Conservation (phyloP, 2,329 filamentous ascomycete genomes). For the Pseudogymnoascus sp. region DNA sequence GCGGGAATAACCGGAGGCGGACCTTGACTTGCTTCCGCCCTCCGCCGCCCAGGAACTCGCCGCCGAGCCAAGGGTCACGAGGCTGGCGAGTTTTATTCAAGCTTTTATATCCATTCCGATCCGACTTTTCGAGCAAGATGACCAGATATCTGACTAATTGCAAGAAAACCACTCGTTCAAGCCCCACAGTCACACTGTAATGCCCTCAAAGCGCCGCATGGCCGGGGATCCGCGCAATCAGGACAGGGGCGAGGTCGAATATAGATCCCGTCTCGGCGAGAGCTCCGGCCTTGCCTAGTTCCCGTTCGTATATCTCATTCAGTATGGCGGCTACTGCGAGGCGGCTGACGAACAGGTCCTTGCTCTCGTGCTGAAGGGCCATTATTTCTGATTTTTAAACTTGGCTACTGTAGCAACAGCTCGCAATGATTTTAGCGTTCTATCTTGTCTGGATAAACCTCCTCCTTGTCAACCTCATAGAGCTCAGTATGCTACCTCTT, state of each 20-base stretch:
- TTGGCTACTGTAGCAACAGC: too few relatives aligned
- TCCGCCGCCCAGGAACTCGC: not conserved
- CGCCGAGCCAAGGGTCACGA: not conserved
- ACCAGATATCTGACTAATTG: not conserved
- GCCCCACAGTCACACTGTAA: not conserved
- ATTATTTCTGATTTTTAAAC: too few relatives aligned
- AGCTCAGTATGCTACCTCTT: constrained; percentile 18
- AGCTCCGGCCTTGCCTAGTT: not conserved
- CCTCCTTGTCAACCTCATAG: too few relatives aligned
- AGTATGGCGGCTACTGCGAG: too few relatives aligned
- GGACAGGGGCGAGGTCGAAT: not conserved
- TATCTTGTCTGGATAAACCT: too few relatives aligned
- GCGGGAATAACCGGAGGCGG: not conserved
- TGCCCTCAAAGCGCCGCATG: not conserved
- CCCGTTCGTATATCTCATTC: too few relatives aligned
- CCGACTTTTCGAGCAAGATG: not conserved
- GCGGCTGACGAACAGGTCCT: too few relatives aligned
- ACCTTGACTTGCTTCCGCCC: not conserved
- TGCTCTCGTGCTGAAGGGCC: too few relatives aligned
- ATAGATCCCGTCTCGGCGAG: not conserved
- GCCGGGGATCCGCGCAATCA: not conserved
- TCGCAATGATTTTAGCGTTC: too few relatives aligned
- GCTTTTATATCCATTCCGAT: not conserved
- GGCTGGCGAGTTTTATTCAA: not conserved
- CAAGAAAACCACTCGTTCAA: not conserved